Evolutionary conservation across 371 early-diverging fungal genomes (phyloP).

Genomic region (Phascolomyces articulosus): DNA sequence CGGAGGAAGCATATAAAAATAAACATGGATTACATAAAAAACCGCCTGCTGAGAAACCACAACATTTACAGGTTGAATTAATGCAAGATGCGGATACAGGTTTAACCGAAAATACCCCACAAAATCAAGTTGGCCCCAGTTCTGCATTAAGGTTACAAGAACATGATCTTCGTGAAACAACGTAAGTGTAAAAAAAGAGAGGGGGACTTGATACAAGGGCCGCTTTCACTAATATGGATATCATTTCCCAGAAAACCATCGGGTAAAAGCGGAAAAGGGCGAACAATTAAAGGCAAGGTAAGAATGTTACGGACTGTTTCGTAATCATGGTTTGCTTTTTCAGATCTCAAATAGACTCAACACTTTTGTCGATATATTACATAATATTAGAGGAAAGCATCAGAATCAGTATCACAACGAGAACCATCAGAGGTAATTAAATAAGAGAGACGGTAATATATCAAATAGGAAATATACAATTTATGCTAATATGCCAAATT

Average conservation of each 20-base stretch:
- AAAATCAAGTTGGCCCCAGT: not conserved
- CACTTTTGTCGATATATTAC: too few species aligned
- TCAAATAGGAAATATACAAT: not conserved
- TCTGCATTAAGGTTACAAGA: not conserved
- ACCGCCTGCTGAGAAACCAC: constrained; percentile 28
- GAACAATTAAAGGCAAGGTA: not conserved
- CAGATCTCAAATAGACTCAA: too few species aligned
- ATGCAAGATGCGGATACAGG: not conserved
- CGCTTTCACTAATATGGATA: not conserved
- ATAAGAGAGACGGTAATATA: not conserved
- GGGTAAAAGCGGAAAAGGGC: constrained; percentile 6
- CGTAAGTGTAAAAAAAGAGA: not conserved
- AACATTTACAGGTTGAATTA: constrained; percentile 21
- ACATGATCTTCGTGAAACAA: constrained; percentile 2
- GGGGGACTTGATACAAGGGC: too few species aligned
- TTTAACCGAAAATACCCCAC: not conserved
- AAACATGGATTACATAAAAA: constrained; percentile 49
- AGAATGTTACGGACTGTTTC: not conserved
- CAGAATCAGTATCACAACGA: not conserved
- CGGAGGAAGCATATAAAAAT: constrained; percentile 34
- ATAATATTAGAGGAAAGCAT: not conserved
- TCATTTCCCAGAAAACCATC: not conserved
- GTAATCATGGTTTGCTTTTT: too few species aligned
- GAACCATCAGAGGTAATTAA: not conserved
- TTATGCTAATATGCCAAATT: not conserved